Evolutionary conservation across 2,329 filamentous ascomycete genomes (phyloP).

Genomic region (Rhynchosporium agropyri): DNA sequence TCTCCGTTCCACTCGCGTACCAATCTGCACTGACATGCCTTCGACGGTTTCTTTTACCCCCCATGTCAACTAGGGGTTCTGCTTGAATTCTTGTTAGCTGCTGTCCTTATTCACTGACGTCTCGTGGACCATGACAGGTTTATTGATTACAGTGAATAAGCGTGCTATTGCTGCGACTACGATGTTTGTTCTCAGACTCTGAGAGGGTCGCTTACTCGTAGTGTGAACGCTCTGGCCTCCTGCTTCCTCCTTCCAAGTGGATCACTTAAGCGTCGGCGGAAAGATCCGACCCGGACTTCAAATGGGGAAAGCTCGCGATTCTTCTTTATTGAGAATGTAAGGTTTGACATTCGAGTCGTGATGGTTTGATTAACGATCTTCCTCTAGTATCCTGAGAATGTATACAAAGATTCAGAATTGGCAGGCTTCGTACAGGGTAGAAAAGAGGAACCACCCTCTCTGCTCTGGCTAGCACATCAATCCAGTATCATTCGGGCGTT

Average conservation of each 20-base stretch:
- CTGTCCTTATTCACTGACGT: slow-evolving; percentile 9
- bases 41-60: slow-evolving; percentile 14
- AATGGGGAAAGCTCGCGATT: too few species aligned
- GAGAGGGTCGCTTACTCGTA: slow-evolving; percentile 18
- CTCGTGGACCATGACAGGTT: slow-evolving; percentile 1
- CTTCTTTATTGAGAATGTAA: too few species aligned
- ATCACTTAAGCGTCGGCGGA: too few species aligned
- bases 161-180: background rate
- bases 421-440: too few species aligned
- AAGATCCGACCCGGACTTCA: slow-evolving; percentile 19
- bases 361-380: too few species aligned
- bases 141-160: background rate
- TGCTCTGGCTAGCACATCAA: too few species aligned
- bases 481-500: too few species aligned
- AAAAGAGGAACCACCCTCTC: too few species aligned
- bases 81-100: slow-evolving; percentile 16
- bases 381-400: too few species aligned
- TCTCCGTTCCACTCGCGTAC: slow-evolving; percentile 18
- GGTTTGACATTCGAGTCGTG: too few species aligned
- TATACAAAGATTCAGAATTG: too few species aligned
- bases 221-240: slow-evolving; percentile 9
- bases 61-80: slow-evolving; percentile 1
- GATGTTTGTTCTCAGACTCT: background rate
- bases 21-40: slow-evolving; percentile 16
- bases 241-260: slow-evolving; percentile 14